phyloP scores from a whole-genome alignment of 371 early-diverging fungal genomes.

The Capillidium heterosporum region DNA sequence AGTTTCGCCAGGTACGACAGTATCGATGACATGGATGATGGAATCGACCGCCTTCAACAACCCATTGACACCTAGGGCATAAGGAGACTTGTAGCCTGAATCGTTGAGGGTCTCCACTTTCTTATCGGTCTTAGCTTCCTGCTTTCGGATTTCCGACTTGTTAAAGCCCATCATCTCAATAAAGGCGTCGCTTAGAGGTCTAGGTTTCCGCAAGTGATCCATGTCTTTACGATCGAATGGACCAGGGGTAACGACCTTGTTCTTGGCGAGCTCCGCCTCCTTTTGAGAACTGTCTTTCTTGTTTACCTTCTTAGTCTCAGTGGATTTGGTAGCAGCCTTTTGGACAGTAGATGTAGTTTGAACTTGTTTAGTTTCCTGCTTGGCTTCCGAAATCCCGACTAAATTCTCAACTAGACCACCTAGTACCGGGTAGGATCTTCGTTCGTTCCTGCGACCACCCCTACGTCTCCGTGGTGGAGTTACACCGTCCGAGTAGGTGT shows the following conservation, averaged over 20 bases:
- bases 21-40: no score
- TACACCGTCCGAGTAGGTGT: not conserved
- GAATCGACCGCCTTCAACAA: not conserved
- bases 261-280: not conserved
- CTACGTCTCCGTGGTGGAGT: not conserved
- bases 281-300: no score
- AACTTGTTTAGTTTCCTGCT: no score
- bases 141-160: not conserved
- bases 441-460: not conserved
- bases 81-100: not conserved
- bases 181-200: not conserved
- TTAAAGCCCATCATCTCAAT: not conserved
- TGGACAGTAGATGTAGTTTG: no score
- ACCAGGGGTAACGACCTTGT: not conserved
- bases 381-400: no score
- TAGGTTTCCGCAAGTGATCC: not conserved
- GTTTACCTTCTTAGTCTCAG: not conserved
- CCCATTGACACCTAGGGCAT: not conserved
- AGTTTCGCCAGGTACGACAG: no score
- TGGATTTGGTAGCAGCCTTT: not conserved
- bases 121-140: not conserved
- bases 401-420: no score
- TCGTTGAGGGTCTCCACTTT: not conserved
- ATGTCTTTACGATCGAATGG: not conserved
- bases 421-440: not conserved